phyloP scores from a whole-genome alignment of 805 yeast genomes.

The Barnettozyma siamensis region DNA sequence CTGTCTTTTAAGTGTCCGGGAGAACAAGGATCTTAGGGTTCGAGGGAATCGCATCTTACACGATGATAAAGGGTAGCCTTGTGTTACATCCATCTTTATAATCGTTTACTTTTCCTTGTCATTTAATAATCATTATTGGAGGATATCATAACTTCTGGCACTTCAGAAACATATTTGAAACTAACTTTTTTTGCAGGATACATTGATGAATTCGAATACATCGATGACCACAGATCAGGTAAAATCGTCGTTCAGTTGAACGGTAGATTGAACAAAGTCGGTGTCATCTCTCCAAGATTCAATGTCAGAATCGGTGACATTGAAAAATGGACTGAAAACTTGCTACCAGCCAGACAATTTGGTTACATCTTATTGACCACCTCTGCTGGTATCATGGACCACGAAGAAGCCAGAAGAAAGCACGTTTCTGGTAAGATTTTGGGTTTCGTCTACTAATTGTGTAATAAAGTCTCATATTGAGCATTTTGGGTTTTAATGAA shows the following conservation, averaged over 20 bases:
- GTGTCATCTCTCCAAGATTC: constrained; percentile 98
- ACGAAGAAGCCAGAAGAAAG: constrained; percentile 99
- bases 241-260: constrained; percentile 93
- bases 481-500: background rate
- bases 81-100: constrained; percentile 7
- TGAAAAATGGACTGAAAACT: constrained; percentile 98
- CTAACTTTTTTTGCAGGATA: constrained; percentile 31
- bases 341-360: constrained; percentile 98
- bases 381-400: constrained; percentile 99
- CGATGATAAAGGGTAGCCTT: constrained; percentile 20
- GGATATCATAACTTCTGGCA: no score
- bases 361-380: constrained; percentile 97
- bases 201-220: constrained; percentile 97
- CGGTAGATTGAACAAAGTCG: constrained; percentile 98
- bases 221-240: constrained; percentile 98
- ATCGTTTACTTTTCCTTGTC: constrained; percentile 33
- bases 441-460: constrained; percentile 83
- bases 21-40: constrained; percentile 36
- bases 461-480: no score
- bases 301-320: constrained; percentile 92
- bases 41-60: constrained; percentile 30
- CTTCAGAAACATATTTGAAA: background rate
- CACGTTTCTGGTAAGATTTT: constrained; percentile 98
- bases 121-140: constrained; percentile 9
- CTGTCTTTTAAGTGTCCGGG: constrained; percentile 98